Evolutionary conservation across 345 rosid species (phyloP).

Genomic region (Populus alba): DNA sequence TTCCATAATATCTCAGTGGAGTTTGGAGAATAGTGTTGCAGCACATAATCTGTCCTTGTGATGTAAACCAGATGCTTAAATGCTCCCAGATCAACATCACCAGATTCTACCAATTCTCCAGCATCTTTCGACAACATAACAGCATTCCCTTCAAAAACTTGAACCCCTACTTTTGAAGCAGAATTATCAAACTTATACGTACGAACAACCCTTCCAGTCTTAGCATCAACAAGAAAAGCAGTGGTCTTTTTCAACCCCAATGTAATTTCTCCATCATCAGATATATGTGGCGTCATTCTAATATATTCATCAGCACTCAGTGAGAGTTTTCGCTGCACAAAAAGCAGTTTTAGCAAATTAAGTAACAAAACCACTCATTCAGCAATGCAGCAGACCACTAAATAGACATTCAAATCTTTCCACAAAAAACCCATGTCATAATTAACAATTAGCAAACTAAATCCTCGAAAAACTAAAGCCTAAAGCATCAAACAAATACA

Average conservation of each 20-base stretch:
- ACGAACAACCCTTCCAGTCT: constrained; percentile 18
- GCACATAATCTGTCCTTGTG: constrained; percentile 26
- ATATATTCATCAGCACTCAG: constrained; percentile 24
- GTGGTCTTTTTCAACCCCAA: constrained; percentile 26
- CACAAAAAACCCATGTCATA: background rate
- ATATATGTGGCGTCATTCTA: constrained; percentile 18
- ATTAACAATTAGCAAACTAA: background rate
- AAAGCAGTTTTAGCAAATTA: background rate
- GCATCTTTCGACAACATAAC: constrained; percentile 8
- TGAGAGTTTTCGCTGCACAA: constrained; percentile 18
- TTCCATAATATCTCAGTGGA: constrained; percentile 26
- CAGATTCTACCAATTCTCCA: constrained; percentile 2
- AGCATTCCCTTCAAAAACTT: constrained; percentile 4
- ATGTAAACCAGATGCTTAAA: constrained; percentile 18
- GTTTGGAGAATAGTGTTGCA: constrained; percentile 24
- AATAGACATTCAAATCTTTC: background rate
- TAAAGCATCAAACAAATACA: background rate
- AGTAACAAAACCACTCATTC: background rate
- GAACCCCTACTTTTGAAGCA: background rate
- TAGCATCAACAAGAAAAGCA: constrained; percentile 27
- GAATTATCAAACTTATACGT: constrained; percentile 8
- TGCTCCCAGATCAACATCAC: constrained; percentile 13
- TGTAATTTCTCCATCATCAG: constrained; percentile 24
- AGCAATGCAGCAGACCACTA: background rate
- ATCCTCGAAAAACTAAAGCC: background rate